These are phyloP conservation scores for Pseudotsuga menziesii DNA, from an alignment of 75 land plant species.

Conservation along the genomic window DNA sequence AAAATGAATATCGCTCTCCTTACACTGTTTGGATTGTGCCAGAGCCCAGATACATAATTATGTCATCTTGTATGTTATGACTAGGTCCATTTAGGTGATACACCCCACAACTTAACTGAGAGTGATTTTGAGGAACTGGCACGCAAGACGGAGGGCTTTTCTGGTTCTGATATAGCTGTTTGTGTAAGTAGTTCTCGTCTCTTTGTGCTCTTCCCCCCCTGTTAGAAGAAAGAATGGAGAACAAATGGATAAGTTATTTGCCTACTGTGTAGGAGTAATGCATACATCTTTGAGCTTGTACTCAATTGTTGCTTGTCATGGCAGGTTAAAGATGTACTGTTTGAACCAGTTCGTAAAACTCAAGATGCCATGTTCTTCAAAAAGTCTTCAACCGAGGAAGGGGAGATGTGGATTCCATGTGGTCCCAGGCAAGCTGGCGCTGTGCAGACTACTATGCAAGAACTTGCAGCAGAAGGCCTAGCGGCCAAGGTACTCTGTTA, in stretches of 20 bases:
- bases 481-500: slow-evolving; percentile 30
- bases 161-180: slow-evolving; percentile 48
- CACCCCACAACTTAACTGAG: slow-evolving; percentile 39
- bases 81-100: slow-evolving; percentile 51
- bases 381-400: slow-evolving; percentile 25
- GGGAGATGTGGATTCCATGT: slow-evolving; percentile 52
- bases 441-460: slow-evolving; percentile 44
- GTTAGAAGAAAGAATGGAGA: background rate
- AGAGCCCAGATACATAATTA: background rate
- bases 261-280: background rate
- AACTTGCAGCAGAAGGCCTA: slow-evolving; percentile 39
- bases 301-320: background rate
- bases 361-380: slow-evolving; percentile 58
- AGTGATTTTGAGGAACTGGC: slow-evolving; percentile 45
- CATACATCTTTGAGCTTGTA: background rate
- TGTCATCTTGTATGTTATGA: background rate
- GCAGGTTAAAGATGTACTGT: slow-evolving; percentile 51
- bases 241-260: background rate
- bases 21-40: background rate
- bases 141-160: slow-evolving; percentile 41
- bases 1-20: background rate
- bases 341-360: slow-evolving; percentile 52
- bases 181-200: slow-evolving; percentile 29
- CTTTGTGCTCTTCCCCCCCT: background rate
- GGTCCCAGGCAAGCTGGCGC: slow-evolving; percentile 46